phyloP scores from a whole-genome alignment of 768 basidiomycete genomes.

The Hygrophoropsis aurantiaca region DNA sequence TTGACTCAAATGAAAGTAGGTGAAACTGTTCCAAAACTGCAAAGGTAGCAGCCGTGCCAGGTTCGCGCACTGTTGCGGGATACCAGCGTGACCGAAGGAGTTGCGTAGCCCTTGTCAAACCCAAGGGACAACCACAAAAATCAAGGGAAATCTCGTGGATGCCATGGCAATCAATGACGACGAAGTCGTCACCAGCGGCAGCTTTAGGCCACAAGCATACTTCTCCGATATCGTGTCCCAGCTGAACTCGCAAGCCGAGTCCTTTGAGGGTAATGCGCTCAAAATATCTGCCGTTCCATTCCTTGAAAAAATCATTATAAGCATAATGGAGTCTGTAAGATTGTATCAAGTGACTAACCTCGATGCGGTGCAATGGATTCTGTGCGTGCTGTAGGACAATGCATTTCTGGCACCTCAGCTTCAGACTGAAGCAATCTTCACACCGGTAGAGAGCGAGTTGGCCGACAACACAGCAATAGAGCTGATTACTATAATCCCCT shows the following conservation, averaged over 20 bases:
- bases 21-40: conserved; percentile 11
- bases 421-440: conserved; percentile 7
- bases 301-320: background rate
- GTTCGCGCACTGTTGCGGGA: conserved; percentile 10
- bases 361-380: conserved; percentile 14
- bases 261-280: conserved; percentile 11
- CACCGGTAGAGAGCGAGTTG: conserved; percentile 5
- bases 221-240: conserved; percentile 17
- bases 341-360: conserved; percentile 1
- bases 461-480: background rate
- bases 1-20: conserved; percentile 21
- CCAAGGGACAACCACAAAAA: conserved; percentile 1
- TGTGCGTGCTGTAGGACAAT: conserved; percentile 6
- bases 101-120: conserved; percentile 16
- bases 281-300: conserved; percentile 20
- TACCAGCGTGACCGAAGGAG: conserved; percentile 7
- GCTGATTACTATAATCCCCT: background rate
- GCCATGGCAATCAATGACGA: conserved; percentile 17
- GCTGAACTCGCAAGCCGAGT: conserved; percentile 21
- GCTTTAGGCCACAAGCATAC: conserved; percentile 11
- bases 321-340: background rate
- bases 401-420: conserved; percentile 9
- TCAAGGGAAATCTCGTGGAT: background rate
- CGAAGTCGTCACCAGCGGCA: conserved; percentile 19
- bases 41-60: conserved; percentile 28